Base-by-base conservation (phyloP, 768 basidiomycete species). In the Boletellus sp. region DNA sequence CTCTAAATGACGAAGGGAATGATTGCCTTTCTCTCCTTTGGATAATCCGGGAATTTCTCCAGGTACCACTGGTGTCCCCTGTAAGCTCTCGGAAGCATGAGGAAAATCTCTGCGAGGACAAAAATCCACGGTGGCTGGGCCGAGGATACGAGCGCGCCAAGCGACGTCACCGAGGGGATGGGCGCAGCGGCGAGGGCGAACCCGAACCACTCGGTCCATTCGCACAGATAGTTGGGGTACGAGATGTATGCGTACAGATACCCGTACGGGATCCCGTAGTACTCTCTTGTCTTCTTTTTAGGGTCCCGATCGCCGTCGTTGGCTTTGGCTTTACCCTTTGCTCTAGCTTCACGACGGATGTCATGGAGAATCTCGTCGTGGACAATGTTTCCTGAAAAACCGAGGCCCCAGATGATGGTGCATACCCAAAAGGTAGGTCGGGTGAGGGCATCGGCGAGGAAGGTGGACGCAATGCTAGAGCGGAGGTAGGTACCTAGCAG, bases 131-230 rank as follows among this genome's bases (percentile, higher is more conserved):
- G 89, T 0, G 94, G 90, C 7, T 69, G 68, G n/a, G 57, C 37
- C 1, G 80, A 73, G 13, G 80, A 66, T 34, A 71, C 64, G 12
- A 77, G 75, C 0, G 70, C 66, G 36, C 77, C 74, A 5, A 57
- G 42, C 8, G 71, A 62, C 40, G 61, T 51, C 61, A 45, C 17
- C 51, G 41, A 47, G 17, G 77, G 80, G 1, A 75, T 8, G 1
- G 84, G 81, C 6, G 80, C 71, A 4, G 89, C 79, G 6, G 90
- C 88, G 34, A 96, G 65, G 2, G 90, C 87, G 66, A 86, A 97
- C 8, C 89, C 92, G 10, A 81, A 56, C 94, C 94, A 98, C 69
- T 98, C 95, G 48, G 87, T 51, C 95, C 95, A 98, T 65, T 97
- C 95, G 69, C 86, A 92, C 17, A 92, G 71, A 71, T 97, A 98